Percentiles rank a stretch among this genome's conserved stretches.
Conservation (phyloP, 202 grass and related monocot genomes). For the Setaria italica region DNA sequence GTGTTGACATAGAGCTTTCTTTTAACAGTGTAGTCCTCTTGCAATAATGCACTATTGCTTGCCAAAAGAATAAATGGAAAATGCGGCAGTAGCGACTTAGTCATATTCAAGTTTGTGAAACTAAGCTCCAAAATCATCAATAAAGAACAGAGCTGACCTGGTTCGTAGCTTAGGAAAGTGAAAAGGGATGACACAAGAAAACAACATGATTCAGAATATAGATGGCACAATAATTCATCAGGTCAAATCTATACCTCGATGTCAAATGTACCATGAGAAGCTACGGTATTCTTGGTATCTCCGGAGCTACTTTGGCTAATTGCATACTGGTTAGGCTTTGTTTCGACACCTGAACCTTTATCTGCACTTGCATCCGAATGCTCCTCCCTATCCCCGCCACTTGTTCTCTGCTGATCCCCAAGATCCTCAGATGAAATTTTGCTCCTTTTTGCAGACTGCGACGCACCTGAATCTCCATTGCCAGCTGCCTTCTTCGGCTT, state of each 20-base stretch:
- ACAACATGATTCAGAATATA: conserved; percentile 4
- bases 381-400: background rate
- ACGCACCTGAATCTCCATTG: conserved; percentile 7
- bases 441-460: conserved; percentile 42
- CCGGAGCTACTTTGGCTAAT: conserved; percentile 42
- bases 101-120: conserved; percentile 19
- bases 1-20: background rate
- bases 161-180: conserved; percentile 3
- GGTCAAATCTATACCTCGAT: conserved; percentile 46
- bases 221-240: background rate
- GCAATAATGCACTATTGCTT: background rate
- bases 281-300: conserved; percentile 40
- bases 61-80: conserved; percentile 7
- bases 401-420: conserved; percentile 12
- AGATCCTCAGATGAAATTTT: conserved; percentile 41
- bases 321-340: conserved; percentile 25
- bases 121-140: conserved; percentile 3
- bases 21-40: conserved; percentile 3
- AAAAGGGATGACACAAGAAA: background rate
- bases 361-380: conserved; percentile 22
- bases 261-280: conserved; percentile 42
- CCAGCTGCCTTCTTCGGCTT: conserved; percentile 37
- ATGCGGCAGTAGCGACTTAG: background rate
- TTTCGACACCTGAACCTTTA: conserved; percentile 41
- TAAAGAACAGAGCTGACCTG: background rate